phyloP scores from a whole-genome alignment of 768 basidiomycete genomes.

The Rubroboletus satanas region DNA sequence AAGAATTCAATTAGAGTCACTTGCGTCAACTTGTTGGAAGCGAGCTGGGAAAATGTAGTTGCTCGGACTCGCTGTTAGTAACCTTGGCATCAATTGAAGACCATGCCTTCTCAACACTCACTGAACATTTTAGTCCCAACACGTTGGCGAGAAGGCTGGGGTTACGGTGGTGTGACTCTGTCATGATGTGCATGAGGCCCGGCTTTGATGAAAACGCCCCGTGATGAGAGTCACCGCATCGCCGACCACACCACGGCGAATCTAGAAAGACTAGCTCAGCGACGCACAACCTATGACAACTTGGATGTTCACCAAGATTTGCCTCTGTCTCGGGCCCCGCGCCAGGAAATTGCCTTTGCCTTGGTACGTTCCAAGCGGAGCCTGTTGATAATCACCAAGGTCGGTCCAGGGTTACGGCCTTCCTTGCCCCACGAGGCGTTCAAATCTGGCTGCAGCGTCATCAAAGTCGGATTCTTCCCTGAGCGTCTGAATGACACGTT shows the following conservation, averaged over 20 bases:
- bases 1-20: not conserved
- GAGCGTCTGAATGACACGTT: conserved; percentile 14
- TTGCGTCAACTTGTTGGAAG: not conserved
- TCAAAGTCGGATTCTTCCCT: not conserved
- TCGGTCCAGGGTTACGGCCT: conserved; percentile 4
- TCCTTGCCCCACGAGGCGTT: conserved; percentile 21
- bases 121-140: not conserved
- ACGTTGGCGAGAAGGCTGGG: conserved; percentile 6
- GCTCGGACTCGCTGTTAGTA: not conserved
- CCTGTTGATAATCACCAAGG: not conserved
- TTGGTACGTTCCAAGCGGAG: not conserved
- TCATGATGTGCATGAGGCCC: not conserved
- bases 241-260: not conserved
- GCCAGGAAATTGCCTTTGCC: not conserved
- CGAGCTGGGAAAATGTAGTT: not conserved
- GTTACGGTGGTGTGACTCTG: not conserved
- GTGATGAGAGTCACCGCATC: not conserved
- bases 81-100: not conserved
- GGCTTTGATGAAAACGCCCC: not conserved
- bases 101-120: not conserved
- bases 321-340: not conserved
- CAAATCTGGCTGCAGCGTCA: not conserved
- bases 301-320: not conserved
- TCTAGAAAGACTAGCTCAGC: not conserved
- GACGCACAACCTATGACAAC: not conserved